Evolutionary conservation across 2,329 filamentous ascomycete species (phyloP), one percentile per base, ranked within the genome.

Genomic region (Ophiosphaerella herpotricha): DNA sequence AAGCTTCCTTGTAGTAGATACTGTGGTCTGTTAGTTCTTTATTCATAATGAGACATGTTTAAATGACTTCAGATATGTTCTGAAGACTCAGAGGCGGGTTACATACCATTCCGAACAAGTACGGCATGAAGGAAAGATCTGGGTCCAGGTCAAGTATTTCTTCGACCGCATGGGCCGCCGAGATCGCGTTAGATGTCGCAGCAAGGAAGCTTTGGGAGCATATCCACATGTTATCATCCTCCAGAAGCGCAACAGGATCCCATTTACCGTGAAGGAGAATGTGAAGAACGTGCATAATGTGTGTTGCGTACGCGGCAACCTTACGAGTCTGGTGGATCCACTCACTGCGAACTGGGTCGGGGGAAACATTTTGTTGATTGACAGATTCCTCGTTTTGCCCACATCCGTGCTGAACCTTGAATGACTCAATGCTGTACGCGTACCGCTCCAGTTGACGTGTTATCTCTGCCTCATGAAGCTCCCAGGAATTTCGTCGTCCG

Each of bases 201-300:
- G 86, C 87, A 61, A 95, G 87, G 74, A 96, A 96, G 1, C 87
- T 89, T 57, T 90, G 87, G 0, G 90, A 92, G 35, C 90, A 94
- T 57, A 96, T 96, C 91, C 92, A 96, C 42, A 94, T 81, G 68
- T 96, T 91, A 64, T 93, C 89, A 72, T 96, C 91, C 65, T 96
- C 91, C 3, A 96, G 81, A 12, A 96, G 81, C 46, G 89, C 90
- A 63, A 96, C 91, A 0, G 92, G 92, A 69, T 96, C 92, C 92
- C 92, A 97, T 74, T 95, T 96, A 4, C 90, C 91, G 18, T 91
- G 87, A 16, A 96, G 80, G 4, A 96, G 80, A 38, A 96, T 94
- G 71, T 97, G 91, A 34, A 96, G 78, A 9, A 96, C 92, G 67
- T 96, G 90, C 89, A 96, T 94, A 37, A 96, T 90, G 61, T 97